phyloP scores from a whole-genome alignment of 345 rosid species.

The rapeseed (Brassica napus) region Da-Ae NC_063450.1:44443001-44443500 shows the following conservation, averaged over 20 bases:
- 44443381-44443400: slow-evolving; percentile 17
- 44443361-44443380: not conserved
- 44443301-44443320: not conserved
- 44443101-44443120: not conserved
- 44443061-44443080: slow-evolving; percentile 99
- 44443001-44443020: not conserved
- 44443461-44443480: not conserved
- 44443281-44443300: not conserved
- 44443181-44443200: not conserved
- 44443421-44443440: not conserved
- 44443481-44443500: not conserved
- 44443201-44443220: not conserved
- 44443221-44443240: not conserved
- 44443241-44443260: not conserved
- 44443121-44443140: not conserved
- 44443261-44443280: not conserved
- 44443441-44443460: not conserved
- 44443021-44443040: slow-evolving; percentile 91
- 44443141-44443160: not conserved
- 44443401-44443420: slow-evolving; percentile 14
- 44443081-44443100: slow-evolving; percentile 57
- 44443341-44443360: slow-evolving; percentile 2
- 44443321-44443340: not conserved
- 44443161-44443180: not conserved
- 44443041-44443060: slow-evolving; percentile 93